A percentile compares a stretch with the other conserved stretches of the same genome.
Evolutionary conservation across 495 filamentous ascomycete species (phyloP).

Genomic region (Letharia lupina): DNA sequence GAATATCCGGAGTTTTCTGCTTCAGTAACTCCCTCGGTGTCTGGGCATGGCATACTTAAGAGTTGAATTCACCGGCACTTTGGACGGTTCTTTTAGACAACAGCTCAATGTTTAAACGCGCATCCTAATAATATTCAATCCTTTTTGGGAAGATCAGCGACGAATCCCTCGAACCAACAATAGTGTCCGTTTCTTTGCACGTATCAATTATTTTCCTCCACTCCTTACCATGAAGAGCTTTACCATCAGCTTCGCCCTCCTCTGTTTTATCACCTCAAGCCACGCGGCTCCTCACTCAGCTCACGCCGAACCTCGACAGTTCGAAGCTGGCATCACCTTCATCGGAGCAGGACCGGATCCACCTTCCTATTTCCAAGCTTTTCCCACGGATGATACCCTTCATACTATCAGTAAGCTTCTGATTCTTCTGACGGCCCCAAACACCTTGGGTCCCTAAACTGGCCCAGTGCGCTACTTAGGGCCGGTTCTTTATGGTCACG

Average conservation of each 20-base stretch:
- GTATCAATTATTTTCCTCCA: no score
- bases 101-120: no score
- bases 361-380: background rate
- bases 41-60: no score
- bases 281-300: background rate
- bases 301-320: background rate
- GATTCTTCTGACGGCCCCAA: background rate
- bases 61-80: no score
- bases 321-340: background rate
- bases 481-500: no score
- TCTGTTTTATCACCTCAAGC: background rate
- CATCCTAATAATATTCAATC: no score
- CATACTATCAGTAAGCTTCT: constrained; percentile 1
- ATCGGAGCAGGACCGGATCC: background rate
- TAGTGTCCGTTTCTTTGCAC: background rate
- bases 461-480: background rate
- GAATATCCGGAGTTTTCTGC: no score
- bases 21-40: no score
- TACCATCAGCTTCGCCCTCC: background rate
- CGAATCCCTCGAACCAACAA: no score
- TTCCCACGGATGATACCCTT: background rate
- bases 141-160: no score
- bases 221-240: constrained; percentile 5
- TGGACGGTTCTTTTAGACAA: no score
- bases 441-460: background rate